Evolutionary conservation across 1,284 basidiomycete species (phyloP).

Genomic region (Leccinum holopus): DNA sequence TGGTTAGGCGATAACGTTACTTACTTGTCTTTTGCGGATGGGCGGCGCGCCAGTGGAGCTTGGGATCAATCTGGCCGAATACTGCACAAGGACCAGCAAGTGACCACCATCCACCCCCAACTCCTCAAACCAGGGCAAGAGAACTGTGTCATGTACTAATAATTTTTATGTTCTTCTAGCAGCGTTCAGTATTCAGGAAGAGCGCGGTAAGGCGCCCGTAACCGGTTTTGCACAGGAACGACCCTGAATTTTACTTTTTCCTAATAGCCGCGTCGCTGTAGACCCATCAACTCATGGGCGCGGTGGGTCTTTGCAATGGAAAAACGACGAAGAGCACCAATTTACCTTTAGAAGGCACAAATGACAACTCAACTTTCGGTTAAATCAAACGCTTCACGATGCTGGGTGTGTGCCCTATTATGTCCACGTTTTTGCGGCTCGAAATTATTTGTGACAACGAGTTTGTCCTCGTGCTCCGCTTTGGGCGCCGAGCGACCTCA

Average conservation of each 20-base stretch:
- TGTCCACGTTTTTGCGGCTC: constrained; percentile 8
- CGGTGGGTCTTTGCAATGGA: neutral
- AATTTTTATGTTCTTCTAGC: neutral
- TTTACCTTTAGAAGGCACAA: neutral
- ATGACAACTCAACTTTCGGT: neutral
- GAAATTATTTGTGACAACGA: constrained; percentile 7
- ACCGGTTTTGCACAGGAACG: neutral
- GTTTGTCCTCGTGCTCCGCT: neutral
- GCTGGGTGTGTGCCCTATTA: neutral
- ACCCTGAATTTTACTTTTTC: constrained; percentile 12
- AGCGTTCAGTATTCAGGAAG: neutral
- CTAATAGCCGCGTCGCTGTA: neutral
- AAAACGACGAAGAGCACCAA: neutral
- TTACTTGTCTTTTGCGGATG: neutral
- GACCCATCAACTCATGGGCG: neutral
- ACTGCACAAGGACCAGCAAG: neutral
- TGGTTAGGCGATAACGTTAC: neutral
- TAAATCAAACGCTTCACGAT: neutral
- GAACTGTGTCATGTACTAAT: neutral
- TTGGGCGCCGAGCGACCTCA: neutral
- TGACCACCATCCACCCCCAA: neutral
- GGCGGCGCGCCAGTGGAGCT: neutral
- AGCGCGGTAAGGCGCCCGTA: neutral
- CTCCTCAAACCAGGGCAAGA: neutral
- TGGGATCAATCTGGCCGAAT: neutral